Percentiles rank a stretch among this genome's conserved stretches.
Evolutionary conservation across 2,329 filamentous ascomycete genomes (phyloP).

Genomic region (Torrubiellomyces zombiae): DNA sequence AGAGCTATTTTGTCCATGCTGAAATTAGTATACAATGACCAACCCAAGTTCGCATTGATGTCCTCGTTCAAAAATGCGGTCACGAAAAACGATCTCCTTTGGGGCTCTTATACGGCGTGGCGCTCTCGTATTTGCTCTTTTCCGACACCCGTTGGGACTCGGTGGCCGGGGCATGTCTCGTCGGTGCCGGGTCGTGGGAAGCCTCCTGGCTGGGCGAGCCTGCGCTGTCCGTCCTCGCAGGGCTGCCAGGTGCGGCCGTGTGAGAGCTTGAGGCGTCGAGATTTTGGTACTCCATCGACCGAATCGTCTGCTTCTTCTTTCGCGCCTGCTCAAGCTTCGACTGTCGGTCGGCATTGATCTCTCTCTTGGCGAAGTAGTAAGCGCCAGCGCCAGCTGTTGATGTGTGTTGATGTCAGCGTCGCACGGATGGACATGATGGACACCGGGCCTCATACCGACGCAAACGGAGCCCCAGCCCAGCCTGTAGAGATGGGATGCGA

Average conservation of each 20-base stretch:
- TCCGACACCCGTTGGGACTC: slow-evolving; percentile 50
- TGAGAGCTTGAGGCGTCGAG: slow-evolving; percentile 19
- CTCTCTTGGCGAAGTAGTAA: slow-evolving; percentile 90
- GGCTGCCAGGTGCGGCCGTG: slow-evolving; percentile 21
- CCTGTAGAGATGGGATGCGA: slow-evolving; percentile 40
- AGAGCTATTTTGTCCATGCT: no score
- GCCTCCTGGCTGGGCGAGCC: slow-evolving; percentile 56
- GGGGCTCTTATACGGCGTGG: slow-evolving; percentile 54
- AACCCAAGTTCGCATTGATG: no score
- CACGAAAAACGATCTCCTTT: slow-evolving; percentile 77
- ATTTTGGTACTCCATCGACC: slow-evolving; percentile 34
- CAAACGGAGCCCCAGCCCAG: slow-evolving; percentile 85
- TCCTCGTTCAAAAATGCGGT: no score
- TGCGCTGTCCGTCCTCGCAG: slow-evolving; percentile 40
- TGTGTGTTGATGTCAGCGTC: slow-evolving; percentile 7
- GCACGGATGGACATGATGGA: no score
- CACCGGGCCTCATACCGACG: slow-evolving; percentile 54
- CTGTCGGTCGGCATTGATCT: slow-evolving; percentile 80
- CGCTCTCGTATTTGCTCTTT: slow-evolving; percentile 83
- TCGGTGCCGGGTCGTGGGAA: slow-evolving; percentile 67
- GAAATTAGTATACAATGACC: no score
- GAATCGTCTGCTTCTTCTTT: slow-evolving; percentile 42
- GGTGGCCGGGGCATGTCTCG: slow-evolving; percentile 59
- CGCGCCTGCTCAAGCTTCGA: slow-evolving; percentile 51
- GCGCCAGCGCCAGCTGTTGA: slow-evolving; percentile 64